Conservation (phyloP, 202 grass and related monocot genomes). For the Panicum virgatum region DNA sequence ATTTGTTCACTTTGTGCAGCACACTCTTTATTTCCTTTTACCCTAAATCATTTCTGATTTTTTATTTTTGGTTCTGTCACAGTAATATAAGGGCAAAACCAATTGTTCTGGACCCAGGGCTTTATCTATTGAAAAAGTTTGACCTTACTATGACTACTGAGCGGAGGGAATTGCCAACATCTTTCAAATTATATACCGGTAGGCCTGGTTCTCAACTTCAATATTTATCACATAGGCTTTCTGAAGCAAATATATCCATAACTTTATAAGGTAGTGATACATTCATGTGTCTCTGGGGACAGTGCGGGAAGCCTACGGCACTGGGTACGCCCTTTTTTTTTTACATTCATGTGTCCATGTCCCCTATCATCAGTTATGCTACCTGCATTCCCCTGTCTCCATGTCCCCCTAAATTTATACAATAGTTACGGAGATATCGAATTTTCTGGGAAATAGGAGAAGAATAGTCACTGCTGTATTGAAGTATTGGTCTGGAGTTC, state of each 20-base stretch:
- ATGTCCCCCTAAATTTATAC: not conserved
- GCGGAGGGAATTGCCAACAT: constrained; percentile 74
- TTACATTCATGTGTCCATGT: too few relatives aligned
- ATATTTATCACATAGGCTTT: not conserved
- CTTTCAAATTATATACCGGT: constrained; percentile 97
- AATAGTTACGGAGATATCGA: not conserved
- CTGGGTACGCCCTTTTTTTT: too few relatives aligned
- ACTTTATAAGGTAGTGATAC: not conserved
- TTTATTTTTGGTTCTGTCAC: constrained; percentile 22
- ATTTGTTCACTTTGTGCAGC: constrained; percentile 21
- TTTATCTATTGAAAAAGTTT: constrained; percentile 96
- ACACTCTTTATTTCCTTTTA: not conserved
- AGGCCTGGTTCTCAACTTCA: constrained; percentile 33
- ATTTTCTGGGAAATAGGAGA: not conserved
- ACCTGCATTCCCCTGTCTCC: too few relatives aligned
- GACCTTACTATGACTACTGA: constrained; percentile 73
- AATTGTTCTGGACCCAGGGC: constrained; percentile 84
- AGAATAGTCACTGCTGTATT: constrained; percentile 3
- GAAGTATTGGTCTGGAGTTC: not conserved
- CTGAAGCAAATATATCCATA: constrained; percentile 7
- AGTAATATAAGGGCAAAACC: constrained; percentile 79
- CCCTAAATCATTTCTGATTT: not conserved
- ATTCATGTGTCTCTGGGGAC: too few relatives aligned
- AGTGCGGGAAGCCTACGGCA: too few relatives aligned
- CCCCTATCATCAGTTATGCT: not conserved